phyloP scores from a whole-genome alignment of 192 early-diverging fungal species.

The Coemansia sp. region DNA sequence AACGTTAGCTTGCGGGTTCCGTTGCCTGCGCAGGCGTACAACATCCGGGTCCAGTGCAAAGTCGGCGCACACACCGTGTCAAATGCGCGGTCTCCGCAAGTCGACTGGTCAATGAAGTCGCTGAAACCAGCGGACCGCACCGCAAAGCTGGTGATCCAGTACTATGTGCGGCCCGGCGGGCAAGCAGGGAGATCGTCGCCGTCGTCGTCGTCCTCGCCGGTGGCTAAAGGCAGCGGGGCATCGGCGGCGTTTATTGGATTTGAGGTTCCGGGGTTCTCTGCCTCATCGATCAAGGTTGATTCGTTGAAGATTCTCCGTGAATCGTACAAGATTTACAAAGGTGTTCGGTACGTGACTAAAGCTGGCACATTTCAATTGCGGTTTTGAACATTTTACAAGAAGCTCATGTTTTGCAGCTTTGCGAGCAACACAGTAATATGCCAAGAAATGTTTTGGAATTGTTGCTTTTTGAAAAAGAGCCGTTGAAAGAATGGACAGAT shows the following conservation, averaged over 20 bases:
- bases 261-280: conserved; percentile 44
- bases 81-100: conserved; percentile 22
- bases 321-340: conserved; percentile 50
- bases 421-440: too few relatives aligned
- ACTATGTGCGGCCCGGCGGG: conserved; percentile 10
- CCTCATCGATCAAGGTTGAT: conserved; percentile 43
- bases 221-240: neutral
- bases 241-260: conserved; percentile 38
- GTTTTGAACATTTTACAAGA: conserved; percentile 11
- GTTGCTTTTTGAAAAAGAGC: too few relatives aligned
- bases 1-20: conserved; percentile 38
- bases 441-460: too few relatives aligned
- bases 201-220: conserved; percentile 8
- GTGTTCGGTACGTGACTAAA: conserved; percentile 41
- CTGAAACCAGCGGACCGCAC: conserved; percentile 16
- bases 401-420: too few relatives aligned
- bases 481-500: too few relatives aligned
- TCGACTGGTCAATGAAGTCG: conserved; percentile 37
- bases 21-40: conserved; percentile 36
- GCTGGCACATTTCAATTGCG: conserved; percentile 42
- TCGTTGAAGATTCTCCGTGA: conserved; percentile 39
- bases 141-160: conserved; percentile 24
- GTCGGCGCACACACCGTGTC: conserved; percentile 32
- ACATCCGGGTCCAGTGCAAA: conserved; percentile 46
- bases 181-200: conserved; percentile 1